Conservation (phyloP, 1,284 basidiomycete species). For the Takashimella koratensis region DNA sequence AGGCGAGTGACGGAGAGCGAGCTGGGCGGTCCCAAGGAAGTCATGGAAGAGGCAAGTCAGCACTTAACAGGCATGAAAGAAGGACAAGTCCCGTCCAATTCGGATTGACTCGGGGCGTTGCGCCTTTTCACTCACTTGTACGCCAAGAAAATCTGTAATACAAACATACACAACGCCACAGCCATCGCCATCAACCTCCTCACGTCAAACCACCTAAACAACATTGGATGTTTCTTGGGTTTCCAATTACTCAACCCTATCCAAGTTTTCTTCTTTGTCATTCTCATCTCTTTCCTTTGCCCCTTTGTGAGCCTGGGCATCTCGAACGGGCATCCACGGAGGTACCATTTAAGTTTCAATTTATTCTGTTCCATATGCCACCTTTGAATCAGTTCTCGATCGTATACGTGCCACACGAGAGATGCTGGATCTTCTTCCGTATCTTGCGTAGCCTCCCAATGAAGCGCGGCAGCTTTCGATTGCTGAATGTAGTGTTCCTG, state of each 20-base stretch:
- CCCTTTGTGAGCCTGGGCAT: not conserved
- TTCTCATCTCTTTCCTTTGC: not conserved
- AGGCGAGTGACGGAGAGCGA: slow-evolving; percentile 3
- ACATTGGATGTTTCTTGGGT: not conserved
- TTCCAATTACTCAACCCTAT: not conserved
- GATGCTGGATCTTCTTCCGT: not conserved
- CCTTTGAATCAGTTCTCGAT: not conserved
- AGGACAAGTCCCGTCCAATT: too few relatives aligned
- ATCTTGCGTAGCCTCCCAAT: not conserved
- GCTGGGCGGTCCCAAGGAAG: too few relatives aligned
- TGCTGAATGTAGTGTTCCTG: not conserved
- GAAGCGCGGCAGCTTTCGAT: not conserved
- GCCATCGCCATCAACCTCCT: slow-evolving; percentile 13
- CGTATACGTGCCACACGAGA: not conserved
- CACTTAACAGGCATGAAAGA: too few relatives aligned
- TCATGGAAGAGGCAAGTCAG: too few relatives aligned
- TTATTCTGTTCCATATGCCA: not conserved
- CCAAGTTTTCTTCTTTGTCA: not conserved
- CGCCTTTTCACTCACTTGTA: slow-evolving; percentile 26
- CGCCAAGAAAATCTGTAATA: slow-evolving; percentile 19
- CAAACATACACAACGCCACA: slow-evolving; percentile 11
- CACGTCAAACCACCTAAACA: slow-evolving; percentile 22
- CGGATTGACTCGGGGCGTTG: too few relatives aligned
- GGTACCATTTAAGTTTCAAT: not conserved
- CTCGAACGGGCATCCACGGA: not conserved